phyloP scores from a whole-genome alignment of 2,329 filamentous ascomycete species.

The Xylaria sp. region DNA sequence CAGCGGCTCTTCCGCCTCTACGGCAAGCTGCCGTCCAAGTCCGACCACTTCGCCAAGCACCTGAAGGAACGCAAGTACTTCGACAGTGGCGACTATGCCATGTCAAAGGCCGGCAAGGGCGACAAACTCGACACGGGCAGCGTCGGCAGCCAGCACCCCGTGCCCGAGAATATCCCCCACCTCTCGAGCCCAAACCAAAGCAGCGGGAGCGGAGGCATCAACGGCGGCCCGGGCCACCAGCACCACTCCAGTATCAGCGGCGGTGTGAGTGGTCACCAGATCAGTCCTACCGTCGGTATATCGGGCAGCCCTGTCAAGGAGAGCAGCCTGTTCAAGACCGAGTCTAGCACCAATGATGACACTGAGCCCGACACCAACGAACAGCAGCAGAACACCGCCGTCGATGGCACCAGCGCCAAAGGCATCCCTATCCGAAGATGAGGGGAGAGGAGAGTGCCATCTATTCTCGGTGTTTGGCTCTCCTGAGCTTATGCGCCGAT shows the following conservation, averaged over 20 bases:
- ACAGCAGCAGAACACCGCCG: constrained; percentile 53
- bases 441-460: constrained; percentile 31
- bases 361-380: constrained; percentile 55
- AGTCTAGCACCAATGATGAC: constrained; percentile 73
- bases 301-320: constrained; percentile 90
- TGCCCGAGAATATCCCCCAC: constrained; percentile 95
- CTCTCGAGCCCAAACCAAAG: constrained; percentile 73
- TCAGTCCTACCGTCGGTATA: constrained; percentile 50
- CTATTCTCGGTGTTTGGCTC: neutral
- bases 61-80: constrained; percentile 99
- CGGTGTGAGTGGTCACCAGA: constrained; percentile 57
- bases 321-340: constrained; percentile 84
- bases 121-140: constrained; percentile 92
- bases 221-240: constrained; percentile 52
- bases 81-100: constrained; percentile 94
- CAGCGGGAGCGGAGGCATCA: constrained; percentile 52
- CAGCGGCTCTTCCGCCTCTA: constrained; percentile 97
- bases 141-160: constrained; percentile 93
- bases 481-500: neutral
- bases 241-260: constrained; percentile 51
- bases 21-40: constrained; percentile 96
- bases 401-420: constrained; percentile 60
- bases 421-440: constrained; percentile 74
- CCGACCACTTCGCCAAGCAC: constrained; percentile 96
- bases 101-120: constrained; percentile 97